Percentiles rank a stretch among this genome's conserved stretches.
phyloP scores from a whole-genome alignment of 2,329 filamentous ascomycete genomes.

The Tolypocladium ophioglossoides region DNA sequence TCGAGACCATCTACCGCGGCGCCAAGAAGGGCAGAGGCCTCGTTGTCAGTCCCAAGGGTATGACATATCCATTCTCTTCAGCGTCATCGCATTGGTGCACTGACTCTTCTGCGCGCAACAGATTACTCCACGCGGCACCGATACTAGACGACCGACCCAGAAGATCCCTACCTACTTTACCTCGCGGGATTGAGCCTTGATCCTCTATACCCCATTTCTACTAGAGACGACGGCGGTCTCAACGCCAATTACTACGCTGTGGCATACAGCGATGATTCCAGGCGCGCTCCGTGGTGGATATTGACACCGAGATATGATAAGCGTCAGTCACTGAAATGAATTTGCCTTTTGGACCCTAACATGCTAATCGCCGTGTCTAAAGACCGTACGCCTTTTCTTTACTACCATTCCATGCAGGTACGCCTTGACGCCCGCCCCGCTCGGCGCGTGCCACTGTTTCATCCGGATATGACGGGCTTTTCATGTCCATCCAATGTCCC shows the following conservation, averaged over 20 bases:
- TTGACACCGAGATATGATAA: background rate
- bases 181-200: background rate
- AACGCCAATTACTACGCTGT: background rate
- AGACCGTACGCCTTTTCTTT: background rate
- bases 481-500: background rate
- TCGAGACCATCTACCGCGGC: constrained; percentile 96
- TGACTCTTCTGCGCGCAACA: constrained; percentile 3
- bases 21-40: constrained; percentile 96
- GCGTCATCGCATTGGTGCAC: background rate
- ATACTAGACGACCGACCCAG: constrained; percentile 13
- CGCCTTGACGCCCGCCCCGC: background rate
- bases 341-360: background rate
- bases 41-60: constrained; percentile 84
- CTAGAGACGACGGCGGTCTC: background rate
- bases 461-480: background rate
- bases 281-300: background rate
- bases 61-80: background rate
- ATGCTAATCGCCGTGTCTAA: constrained; percentile 1
- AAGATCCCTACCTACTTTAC: background rate
- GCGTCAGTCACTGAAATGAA: background rate
- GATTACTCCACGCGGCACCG: constrained; percentile 27
- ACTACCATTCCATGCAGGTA: background rate
- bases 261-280: background rate
- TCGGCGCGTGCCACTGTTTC: background rate
- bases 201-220: background rate